Percentiles rank a stretch among this genome's conserved stretches.
Evolutionary conservation across 495 filamentous ascomycete genomes (phyloP).

Genomic region (Penicillium cataractarum): DNA sequence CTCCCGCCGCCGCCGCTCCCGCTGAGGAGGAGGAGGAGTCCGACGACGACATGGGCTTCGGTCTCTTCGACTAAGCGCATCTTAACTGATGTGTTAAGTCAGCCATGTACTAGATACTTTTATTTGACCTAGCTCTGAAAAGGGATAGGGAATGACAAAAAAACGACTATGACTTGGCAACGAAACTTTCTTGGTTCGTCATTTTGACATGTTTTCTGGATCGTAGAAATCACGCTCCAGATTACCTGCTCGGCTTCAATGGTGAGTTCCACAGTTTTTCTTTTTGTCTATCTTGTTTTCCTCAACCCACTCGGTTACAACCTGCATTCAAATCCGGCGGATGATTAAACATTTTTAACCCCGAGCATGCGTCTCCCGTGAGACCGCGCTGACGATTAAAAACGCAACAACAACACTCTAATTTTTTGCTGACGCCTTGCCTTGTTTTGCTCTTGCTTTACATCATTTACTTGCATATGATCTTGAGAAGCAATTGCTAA

Average conservation of each 20-base stretch:
- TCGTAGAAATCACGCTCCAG: slow-evolving; percentile 43
- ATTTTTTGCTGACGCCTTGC: slow-evolving; percentile 63
- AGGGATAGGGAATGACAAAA: slow-evolving; percentile 37
- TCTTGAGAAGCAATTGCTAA: slow-evolving; percentile 36
- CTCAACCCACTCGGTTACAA: slow-evolving; percentile 5
- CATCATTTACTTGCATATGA: slow-evolving; percentile 2
- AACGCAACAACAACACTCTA: slow-evolving; percentile 66
- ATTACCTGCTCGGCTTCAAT: slow-evolving; percentile 30
- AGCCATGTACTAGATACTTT: slow-evolving; percentile 50
- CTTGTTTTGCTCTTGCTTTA: slow-evolving; percentile 22
- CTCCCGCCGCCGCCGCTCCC: slow-evolving; percentile 55
- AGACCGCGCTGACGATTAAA: slow-evolving; percentile 53
- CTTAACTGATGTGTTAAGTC: slow-evolving; percentile 33
- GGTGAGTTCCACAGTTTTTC: slow-evolving; percentile 32
- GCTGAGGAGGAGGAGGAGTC: slow-evolving; percentile 56
- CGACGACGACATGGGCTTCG: slow-evolving; percentile 58
- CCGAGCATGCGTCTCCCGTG: slow-evolving; percentile 44
- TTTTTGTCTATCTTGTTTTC: slow-evolving; percentile 1
- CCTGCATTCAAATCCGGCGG: slow-evolving; percentile 35
- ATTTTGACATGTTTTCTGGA: slow-evolving; percentile 38
- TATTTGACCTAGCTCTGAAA: slow-evolving; percentile 34
- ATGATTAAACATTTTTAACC: slow-evolving; percentile 65
- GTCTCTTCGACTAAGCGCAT: slow-evolving; percentile 60
- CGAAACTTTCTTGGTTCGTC: slow-evolving; percentile 10
- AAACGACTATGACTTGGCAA: slow-evolving; percentile 41